A percentile compares a stretch with the other conserved stretches of the same genome.
Evolutionary conservation across 2,329 filamentous ascomycete species (phyloP).

Genomic region (Leptographium lundbergii): DNA sequence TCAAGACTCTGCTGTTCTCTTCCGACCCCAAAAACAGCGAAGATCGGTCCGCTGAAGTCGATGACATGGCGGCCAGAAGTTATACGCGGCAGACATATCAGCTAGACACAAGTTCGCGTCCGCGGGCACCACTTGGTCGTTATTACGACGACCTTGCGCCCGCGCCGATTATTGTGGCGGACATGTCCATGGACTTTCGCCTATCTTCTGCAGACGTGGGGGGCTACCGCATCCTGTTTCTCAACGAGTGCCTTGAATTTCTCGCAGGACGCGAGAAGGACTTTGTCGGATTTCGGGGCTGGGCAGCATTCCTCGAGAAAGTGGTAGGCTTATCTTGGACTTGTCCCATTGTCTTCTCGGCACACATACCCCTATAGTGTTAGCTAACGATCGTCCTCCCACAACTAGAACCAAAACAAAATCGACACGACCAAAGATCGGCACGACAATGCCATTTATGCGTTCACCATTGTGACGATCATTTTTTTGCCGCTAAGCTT

Average conservation of each 20-base stretch:
- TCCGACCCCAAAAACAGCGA: not conserved
- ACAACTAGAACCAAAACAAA: conserved; percentile 20
- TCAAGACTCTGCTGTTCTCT: not conserved
- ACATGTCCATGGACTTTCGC: not conserved
- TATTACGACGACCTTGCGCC: not conserved
- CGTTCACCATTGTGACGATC: conserved; percentile 36
- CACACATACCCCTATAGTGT: too few species aligned
- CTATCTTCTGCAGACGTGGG: not conserved
- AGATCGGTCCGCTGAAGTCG: not conserved
- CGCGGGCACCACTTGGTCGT: too few species aligned
- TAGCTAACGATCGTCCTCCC: not conserved
- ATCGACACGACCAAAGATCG: conserved; percentile 28
- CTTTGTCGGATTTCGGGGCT: conserved; percentile 16
- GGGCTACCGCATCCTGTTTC: not conserved
- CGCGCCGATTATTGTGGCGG: not conserved
- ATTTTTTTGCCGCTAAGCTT: conserved; percentile 34
- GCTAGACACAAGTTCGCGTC: not conserved
- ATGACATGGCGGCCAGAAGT: not conserved
- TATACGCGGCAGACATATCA: not conserved
- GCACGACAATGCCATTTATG: conserved; percentile 34
- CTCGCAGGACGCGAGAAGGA: conserved; percentile 23
- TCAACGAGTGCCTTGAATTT: conserved; percentile 22
- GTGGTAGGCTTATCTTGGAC: conserved; percentile 11
- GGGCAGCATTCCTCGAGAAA: conserved; percentile 16
- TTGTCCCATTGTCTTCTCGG: not conserved